Base-by-base conservation (phyloP, 139 green algal species). In the Chlorella sp. region DNA sequence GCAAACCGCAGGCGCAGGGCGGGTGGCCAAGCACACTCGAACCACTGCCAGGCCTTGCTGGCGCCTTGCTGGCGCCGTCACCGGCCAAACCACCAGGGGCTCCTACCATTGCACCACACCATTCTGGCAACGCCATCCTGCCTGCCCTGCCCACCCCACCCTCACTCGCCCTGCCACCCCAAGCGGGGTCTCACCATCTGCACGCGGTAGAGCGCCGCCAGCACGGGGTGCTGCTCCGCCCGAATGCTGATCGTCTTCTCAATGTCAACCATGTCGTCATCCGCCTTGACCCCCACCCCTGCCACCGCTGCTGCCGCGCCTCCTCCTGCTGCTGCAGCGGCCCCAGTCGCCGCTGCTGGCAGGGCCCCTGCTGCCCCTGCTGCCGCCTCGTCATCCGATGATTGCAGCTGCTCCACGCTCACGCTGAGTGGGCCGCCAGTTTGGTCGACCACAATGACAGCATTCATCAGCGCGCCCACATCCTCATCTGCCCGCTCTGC, bases 191-290 rank as follows among this genome's bases (percentile, higher is more conserved):
- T 86, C 88, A 81, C 71, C 78, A 89, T 60, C 69, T 91, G 90
- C 18, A 79, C 22, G 30, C 81, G 75, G 75, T 90, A 66, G 36
- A 93, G 85, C 21, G 90, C 89, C 12, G 79, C 79, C 30, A 89
- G 78, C 30, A 80, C 42, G n/a, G 91, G 87, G 48, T 83, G 90
- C 89, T 93, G 89, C 30, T 89, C 81, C 16, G 21, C 69, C 11
- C 82, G 30, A 11, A 93, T 81, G 36, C 18, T 64, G 32, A 93
- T 80, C 21, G n/a, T 87, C 39, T 68, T 76, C 86, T 93, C 85
- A 53, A 91, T n/a, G 42, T 88, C 81, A 21, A 91, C 88, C 66
- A 91, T 40, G 24, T 87, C 89, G 30, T 93, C 86, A 14, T 86
- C 86, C 22, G 36, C 36, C 18, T 16, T 39, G 66, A 9, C 39